Percentiles rank a stretch among this genome's conserved stretches.
phyloP scores from a whole-genome alignment of 768 basidiomycete species.

The Lanmaoa pseudosensibilis region DNA sequence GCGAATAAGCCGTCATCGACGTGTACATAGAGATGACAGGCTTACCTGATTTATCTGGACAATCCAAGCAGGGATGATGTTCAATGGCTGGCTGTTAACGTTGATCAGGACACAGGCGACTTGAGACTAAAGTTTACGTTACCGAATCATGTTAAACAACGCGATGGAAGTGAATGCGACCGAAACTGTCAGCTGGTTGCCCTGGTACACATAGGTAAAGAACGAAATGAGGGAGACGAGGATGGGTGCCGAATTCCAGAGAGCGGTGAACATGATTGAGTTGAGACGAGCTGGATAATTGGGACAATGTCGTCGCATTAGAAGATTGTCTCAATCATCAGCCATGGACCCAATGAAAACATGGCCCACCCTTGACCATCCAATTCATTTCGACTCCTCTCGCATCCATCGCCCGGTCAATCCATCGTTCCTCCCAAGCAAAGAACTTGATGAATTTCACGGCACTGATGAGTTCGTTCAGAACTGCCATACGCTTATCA shows the following conservation, averaged over 20 bases:
- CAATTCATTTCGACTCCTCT: constrained; percentile 71
- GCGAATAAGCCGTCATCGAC: not conserved
- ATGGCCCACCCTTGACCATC: constrained; percentile 63
- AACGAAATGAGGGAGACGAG: constrained; percentile 81
- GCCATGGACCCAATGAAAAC: not conserved
- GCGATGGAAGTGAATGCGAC: constrained; percentile 89
- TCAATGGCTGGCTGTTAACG: constrained; percentile 57
- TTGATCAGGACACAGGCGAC: not conserved
- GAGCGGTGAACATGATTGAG: constrained; percentile 61
- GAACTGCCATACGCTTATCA: constrained; percentile 44
- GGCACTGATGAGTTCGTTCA: constrained; percentile 46
- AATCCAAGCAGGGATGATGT: constrained; percentile 77
- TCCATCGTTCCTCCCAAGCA: constrained; percentile 47
- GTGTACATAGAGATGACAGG: not conserved
- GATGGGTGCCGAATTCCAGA: constrained; percentile 79
- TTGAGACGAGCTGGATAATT: constrained; percentile 62
- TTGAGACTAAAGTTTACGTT: constrained; percentile 8
- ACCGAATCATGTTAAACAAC: constrained; percentile 83
- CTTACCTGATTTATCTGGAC: constrained; percentile 68
- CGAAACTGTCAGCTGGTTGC: constrained; percentile 72
- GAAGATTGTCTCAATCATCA: not conserved
- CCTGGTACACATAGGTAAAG: constrained; percentile 66
- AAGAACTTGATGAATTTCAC: constrained; percentile 46
- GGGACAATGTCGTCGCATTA: not conserved
- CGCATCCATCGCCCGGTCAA: constrained; percentile 42